Base-by-base conservation (phyloP, 208 protist species). In the Tritrichomonas musculus region DNA sequence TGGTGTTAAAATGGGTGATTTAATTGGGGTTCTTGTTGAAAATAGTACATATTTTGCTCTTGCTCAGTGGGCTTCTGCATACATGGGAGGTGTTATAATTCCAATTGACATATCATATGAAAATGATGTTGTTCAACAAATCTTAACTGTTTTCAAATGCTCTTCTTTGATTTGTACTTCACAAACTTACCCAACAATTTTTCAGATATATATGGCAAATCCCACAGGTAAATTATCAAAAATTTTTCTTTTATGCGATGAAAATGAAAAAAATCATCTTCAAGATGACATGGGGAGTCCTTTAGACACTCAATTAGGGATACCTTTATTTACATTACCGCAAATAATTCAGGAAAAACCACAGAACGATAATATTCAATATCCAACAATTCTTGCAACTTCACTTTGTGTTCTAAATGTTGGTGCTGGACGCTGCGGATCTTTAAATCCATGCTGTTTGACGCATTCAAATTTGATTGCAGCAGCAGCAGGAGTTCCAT, bases 391-490 rank as follows among this genome's bases (percentile, higher is more conserved):
- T 53, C 27, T 53, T 57, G 77, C 77, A 2, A 88, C 44, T 5
- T 88, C 77, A 39, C 44, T 33, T 55, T 53, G 47, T 20, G 77
- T 57, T 57, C 39, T 53, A 17, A 88, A 57, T 17, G 41, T 88
- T 39, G 47, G 41, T 33, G 33, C 77, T 20, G 77, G 47, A 0
- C 0, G 47, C 33, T 44, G 77, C 39, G 77, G 77, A 53, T 27
- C 8, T 47, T 53, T 88, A 1, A 57, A 44, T 39, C 41, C 77
- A 13, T 57, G 47, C 47, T 47, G 33, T 5, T 27, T 88, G 3
- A 57, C 77, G 17, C 77, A 88, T 57, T 53, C 77, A 14, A 88
- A 88, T 88, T 20, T 88, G 0, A 88, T 88, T 57, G 77, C 77
- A 27, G 41, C 77, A 39, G 77, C 77, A 33, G 77, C 47, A n/a